Conservation (phyloP, 2,329 filamentous ascomycete genomes). For the Fusarium xylarioides region DNA sequence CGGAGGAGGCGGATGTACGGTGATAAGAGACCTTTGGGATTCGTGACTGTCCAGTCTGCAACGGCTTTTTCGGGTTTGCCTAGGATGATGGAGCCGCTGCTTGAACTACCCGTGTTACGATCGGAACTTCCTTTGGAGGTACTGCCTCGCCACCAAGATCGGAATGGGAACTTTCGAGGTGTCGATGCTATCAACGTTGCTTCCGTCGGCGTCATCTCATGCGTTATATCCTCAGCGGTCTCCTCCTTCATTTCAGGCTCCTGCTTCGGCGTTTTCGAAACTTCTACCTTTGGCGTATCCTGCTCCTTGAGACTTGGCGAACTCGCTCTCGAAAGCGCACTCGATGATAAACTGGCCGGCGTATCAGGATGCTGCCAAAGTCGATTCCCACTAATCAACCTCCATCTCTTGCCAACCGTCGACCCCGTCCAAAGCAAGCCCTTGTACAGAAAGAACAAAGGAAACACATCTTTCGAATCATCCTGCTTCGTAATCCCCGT, state of each 20-base stretch:
- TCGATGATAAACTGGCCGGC: not conserved
- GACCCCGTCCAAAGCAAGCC: slow-evolving; percentile 51
- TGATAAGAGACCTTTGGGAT: slow-evolving; percentile 45
- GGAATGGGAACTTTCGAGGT: not conserved
- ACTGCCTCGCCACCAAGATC: not conserved
- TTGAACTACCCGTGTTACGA: slow-evolving; percentile 40
- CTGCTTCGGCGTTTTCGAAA: not conserved
- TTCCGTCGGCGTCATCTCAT: not conserved
- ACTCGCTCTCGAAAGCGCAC: not conserved
- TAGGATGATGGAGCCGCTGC: slow-evolving; percentile 43
- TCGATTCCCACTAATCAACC: slow-evolving; percentile 53
- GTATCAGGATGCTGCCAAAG: slow-evolving; percentile 41
- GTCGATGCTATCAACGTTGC: not conserved
- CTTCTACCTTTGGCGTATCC: not conserved
- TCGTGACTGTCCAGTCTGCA: slow-evolving; percentile 47
- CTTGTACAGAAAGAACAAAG: slow-evolving; percentile 50
- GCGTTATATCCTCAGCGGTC: not conserved
- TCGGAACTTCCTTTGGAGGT: slow-evolving; percentile 40
- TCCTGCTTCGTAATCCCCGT: slow-evolving; percentile 54
- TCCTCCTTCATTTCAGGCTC: not conserved
- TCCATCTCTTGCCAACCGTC: slow-evolving; percentile 51
- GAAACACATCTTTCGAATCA: slow-evolving; percentile 56
- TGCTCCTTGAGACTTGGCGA: not conserved
- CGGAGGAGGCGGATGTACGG: slow-evolving; percentile 44
- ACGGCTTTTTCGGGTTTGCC: slow-evolving; percentile 47